A percentile compares a stretch with the other conserved stretches of the same genome.
phyloP scores from a whole-genome alignment of 768 basidiomycete genomes.

The Suillus spraguei region DNA sequence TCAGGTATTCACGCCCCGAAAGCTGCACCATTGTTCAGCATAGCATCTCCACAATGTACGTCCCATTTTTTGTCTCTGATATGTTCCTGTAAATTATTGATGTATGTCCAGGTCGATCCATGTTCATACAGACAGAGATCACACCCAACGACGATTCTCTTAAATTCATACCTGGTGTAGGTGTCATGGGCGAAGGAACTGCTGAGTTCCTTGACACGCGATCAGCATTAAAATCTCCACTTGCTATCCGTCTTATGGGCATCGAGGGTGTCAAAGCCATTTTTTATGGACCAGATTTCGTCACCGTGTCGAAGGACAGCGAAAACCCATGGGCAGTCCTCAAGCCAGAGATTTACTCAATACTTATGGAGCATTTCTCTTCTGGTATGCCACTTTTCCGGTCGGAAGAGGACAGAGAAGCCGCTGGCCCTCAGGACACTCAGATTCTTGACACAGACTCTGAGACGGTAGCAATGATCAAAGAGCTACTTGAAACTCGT shows the following conservation, averaged over 20 bases:
- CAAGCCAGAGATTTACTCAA: slow-evolving; percentile 96
- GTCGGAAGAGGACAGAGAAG: slow-evolving; percentile 75
- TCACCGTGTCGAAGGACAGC: slow-evolving; percentile 90
- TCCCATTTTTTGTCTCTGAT: not conserved
- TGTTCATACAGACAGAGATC: slow-evolving; percentile 99
- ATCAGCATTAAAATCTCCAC: slow-evolving; percentile 84
- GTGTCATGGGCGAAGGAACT: slow-evolving; percentile 86
- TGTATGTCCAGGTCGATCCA: slow-evolving; percentile 62
- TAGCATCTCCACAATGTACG: slow-evolving; percentile 39
- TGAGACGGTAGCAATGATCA: slow-evolving; percentile 98
- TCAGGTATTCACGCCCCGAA: slow-evolving; percentile 28
- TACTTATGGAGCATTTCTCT: slow-evolving; percentile 97
- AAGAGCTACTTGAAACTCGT: slow-evolving; percentile 92
- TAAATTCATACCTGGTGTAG: slow-evolving; percentile 93
- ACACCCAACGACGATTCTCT: slow-evolving; percentile 98
- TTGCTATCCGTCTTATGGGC: slow-evolving; percentile 30
- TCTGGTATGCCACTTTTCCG: slow-evolving; percentile 87
- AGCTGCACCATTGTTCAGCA: not conserved
- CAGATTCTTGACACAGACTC: slow-evolving; percentile 92
- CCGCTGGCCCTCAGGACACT: slow-evolving; percentile 91
- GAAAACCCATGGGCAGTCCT: slow-evolving; percentile 86
- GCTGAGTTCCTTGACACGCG: slow-evolving; percentile 94
- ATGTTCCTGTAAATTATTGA: not conserved
- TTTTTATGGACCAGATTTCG: slow-evolving; percentile 93
- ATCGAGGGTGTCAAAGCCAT: too few relatives aligned